Evolutionary conservation across 192 early-diverging fungal species (phyloP).

Genomic region (Podila minutissima): DNA sequence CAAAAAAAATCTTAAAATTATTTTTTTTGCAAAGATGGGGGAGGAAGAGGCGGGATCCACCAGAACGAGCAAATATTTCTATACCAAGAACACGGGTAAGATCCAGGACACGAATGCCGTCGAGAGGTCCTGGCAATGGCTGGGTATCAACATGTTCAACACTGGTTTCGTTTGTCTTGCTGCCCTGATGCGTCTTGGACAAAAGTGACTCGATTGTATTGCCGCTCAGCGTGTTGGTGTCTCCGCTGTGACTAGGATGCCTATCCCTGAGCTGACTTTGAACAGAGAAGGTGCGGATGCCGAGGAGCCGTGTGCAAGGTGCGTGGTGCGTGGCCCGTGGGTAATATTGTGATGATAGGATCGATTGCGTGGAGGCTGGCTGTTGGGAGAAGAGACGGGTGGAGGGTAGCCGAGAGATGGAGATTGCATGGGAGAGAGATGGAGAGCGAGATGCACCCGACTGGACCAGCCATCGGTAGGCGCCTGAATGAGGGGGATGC

Average conservation of each 20-base stretch:
- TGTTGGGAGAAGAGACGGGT: no score
- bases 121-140: constrained; percentile 54
- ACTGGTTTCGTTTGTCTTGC: not conserved
- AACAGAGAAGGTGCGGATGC: constrained; percentile 5
- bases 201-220: constrained; percentile 5
- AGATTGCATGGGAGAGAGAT: not conserved
- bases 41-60: no score
- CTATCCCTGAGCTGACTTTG: constrained; percentile 1
- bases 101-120: constrained; percentile 75
- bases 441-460: constrained; percentile 3
- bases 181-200: constrained; percentile 18
- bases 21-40: not conserved
- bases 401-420: no score
- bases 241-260: not conserved
- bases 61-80: not conserved
- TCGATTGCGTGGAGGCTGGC: no score
- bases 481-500: not conserved
- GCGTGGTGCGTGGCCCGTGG: not conserved
- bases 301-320: not conserved
- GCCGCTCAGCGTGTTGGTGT: not conserved
- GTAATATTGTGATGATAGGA: not conserved
- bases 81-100: constrained; percentile 72
- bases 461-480: not conserved
- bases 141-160: not conserved
- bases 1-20: no score